Evolutionary conservation across 805 yeast genomes (phyloP), one percentile per base, ranked within the genome.

Genomic region (Candida ovalis): DNA sequence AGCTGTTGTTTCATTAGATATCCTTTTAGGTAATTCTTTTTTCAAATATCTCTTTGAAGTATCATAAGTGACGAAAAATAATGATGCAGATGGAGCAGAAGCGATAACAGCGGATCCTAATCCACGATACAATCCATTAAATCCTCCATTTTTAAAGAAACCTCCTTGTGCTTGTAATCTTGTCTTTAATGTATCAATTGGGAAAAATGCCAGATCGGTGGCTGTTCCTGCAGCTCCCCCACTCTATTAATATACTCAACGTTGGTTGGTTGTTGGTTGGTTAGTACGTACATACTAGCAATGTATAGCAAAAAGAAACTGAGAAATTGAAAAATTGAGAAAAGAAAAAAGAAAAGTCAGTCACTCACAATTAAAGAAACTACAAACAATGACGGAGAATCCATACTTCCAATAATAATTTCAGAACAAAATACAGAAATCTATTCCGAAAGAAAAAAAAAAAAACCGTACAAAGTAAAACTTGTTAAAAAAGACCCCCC

Each of bases 201-300:
- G 99, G 72, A 92, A 94, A 68, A 94, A 94, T 3, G 86, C 89
- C 35, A 94, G 73, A 69, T 94, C 99, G 1, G 97, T 91, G 5
- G 95, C 84, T 1, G 97, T 94, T 15, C 99, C 99, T 5, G 99
- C 97, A 50, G 94, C 84, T 7, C 88, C 99, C 35, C 99, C 99
- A 60, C 91, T 82, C 45, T 33, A 33, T 18, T 30, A 27, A 27
- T 8, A 27, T 27, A 27, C 8, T 27, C 30, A n/a, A n/a, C n/a
- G n/a, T n/a, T n/a, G n/a, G n/a, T n/a, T n/a, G n/a, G n/a, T 12
- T 30, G 6, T 30, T 30, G 15, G 35, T 30, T 30, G 15, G 35
- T 30, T 15, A 17, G 5, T 30, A 25, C 28, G 10, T 25, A 7
- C 28, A 25, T 25, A n/a, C n/a, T n/a, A n/a, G n/a, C n/a, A n/a